These are phyloP conservation scores for Powellomyces hirtus DNA, from an alignment of 192 early-diverging fungal genomes.

Conservation along the genomic window DNA sequence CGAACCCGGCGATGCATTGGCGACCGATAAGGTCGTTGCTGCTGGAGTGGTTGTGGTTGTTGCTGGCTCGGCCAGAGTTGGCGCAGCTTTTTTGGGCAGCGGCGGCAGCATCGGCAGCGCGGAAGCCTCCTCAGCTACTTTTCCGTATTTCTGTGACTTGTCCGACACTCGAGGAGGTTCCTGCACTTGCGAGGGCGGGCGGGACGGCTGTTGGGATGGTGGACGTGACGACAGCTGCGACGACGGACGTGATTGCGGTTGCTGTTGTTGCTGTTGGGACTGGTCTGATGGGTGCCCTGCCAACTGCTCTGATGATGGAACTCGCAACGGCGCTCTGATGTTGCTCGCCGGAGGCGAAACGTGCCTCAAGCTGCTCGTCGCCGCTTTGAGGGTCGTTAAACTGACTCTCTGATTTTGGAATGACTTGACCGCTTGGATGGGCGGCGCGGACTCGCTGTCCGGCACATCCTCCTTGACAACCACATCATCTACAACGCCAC, in stretches of 20 bases:
- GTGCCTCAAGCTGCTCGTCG: background rate
- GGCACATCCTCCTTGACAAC: conserved; percentile 25
- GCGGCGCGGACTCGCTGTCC: conserved; percentile 7
- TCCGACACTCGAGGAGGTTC: background rate
- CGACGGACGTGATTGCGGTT: too few species aligned
- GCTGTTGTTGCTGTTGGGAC: too few species aligned
- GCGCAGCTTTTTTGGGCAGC: conserved; percentile 1
- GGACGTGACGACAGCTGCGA: background rate
- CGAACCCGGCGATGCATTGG: background rate
- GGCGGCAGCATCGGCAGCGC: background rate
- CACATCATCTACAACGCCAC: conserved; percentile 11
- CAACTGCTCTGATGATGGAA: too few species aligned
- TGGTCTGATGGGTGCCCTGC: too few species aligned
- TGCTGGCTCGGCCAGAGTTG: background rate
- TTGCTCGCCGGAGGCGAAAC: background rate
- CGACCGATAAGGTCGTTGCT: background rate
- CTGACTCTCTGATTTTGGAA: conserved; percentile 1
- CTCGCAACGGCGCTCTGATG: background rate
- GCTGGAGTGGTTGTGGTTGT: conserved; percentile 8
- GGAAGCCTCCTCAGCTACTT: background rate
- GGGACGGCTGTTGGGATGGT: background rate
- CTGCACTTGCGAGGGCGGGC: background rate
- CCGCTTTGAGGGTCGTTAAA: background rate
- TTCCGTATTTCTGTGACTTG: background rate
- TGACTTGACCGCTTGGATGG: conserved; percentile 15